phyloP scores from a whole-genome alignment of 768 basidiomycete genomes.

The Rhodosporidiobolus sp. region DNA sequence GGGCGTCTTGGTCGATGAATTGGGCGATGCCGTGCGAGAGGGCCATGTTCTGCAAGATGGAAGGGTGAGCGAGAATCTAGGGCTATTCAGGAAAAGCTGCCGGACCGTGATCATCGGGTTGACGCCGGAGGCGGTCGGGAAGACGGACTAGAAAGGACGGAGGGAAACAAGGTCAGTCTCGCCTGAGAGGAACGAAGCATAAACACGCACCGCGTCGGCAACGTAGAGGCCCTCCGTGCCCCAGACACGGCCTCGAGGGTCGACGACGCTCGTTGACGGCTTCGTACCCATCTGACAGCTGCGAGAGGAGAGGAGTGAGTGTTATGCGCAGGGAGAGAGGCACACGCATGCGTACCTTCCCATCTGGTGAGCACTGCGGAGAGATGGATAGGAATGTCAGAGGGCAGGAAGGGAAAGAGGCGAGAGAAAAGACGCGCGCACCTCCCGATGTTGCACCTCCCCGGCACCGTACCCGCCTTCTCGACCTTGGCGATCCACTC shows the following conservation, averaged over 20 bases:
- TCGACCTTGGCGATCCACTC: constrained; percentile 39
- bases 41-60: constrained; percentile 23
- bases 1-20: constrained; percentile 32
- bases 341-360: constrained; percentile 38
- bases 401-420: neutral
- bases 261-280: constrained; percentile 41
- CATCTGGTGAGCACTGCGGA: constrained; percentile 46
- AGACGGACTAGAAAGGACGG: constrained; percentile 6
- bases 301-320: neutral
- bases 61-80: neutral
- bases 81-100: no score
- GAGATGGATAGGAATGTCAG: neutral
- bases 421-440: neutral
- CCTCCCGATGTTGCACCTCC: constrained; percentile 20
- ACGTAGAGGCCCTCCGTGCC: constrained; percentile 44
- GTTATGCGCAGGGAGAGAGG: no score
- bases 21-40: constrained; percentile 35
- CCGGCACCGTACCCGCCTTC: constrained; percentile 33
- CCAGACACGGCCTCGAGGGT: constrained; percentile 46
- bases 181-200: neutral
- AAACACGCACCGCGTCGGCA: constrained; percentile 43
- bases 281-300: constrained; percentile 44
- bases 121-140: constrained; percentile 35
- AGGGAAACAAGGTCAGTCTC: neutral
- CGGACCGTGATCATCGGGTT: constrained; percentile 39